Percentiles rank a stretch among this genome's conserved stretches.
Conservation (phyloP, 2,329 filamentous ascomycete species). For the Pseudogymnoascus sp. region DNA sequence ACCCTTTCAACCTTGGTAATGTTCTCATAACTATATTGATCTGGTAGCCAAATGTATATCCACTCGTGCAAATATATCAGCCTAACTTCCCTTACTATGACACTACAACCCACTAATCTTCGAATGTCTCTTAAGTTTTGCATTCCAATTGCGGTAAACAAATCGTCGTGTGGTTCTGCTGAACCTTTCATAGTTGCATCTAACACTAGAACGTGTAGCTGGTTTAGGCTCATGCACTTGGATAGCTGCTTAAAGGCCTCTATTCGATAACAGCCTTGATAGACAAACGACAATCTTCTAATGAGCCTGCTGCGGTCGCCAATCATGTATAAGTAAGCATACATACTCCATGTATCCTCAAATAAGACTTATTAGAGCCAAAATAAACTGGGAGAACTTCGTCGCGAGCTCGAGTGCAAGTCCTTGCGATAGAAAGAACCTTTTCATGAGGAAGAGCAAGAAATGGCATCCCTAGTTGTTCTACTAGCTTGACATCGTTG, state of each 20-base stretch:
- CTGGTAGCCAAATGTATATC: background rate
- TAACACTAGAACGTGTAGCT: background rate
- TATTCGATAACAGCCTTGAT: background rate
- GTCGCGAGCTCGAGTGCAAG: background rate
- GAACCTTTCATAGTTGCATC: background rate
- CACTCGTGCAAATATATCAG: background rate
- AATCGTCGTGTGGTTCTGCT: background rate
- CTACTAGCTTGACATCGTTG: background rate
- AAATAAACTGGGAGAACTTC: background rate
- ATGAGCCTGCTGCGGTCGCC: background rate
- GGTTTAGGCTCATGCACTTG: background rate
- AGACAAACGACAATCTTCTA: background rate
- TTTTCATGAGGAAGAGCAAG: background rate
- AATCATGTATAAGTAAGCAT: background rate
- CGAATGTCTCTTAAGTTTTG: background rate
- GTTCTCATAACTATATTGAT: background rate
- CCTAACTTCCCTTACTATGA: background rate
- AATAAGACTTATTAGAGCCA: background rate
- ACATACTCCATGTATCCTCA: background rate
- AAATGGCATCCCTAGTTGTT: background rate
- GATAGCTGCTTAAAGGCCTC: background rate
- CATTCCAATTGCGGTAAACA: background rate
- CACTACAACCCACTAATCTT: background rate
- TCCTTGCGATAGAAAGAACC: background rate
- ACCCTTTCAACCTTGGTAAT: background rate